phyloP scores from a whole-genome alignment of 768 basidiomycete species.

The Lyophyllum decastes region DNA sequence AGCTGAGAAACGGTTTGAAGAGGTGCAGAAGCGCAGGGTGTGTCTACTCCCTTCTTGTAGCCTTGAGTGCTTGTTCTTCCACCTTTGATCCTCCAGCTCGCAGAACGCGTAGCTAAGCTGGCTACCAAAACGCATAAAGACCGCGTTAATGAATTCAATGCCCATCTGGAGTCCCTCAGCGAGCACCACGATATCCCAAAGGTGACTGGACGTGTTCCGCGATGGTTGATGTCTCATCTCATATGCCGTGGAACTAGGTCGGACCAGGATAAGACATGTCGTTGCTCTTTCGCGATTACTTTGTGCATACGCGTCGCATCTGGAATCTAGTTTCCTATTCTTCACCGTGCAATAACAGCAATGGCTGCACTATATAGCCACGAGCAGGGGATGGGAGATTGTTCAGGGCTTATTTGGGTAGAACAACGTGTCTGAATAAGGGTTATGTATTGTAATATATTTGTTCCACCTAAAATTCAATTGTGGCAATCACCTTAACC shows the following conservation, averaged over 20 bases:
- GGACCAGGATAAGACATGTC: conserved; percentile 73
- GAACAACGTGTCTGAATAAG: conserved; percentile 22
- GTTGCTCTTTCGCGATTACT: conserved; percentile 12
- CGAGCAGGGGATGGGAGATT: neutral
- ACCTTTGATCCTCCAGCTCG: conserved; percentile 49
- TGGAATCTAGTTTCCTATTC: neutral
- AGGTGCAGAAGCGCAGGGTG: conserved; percentile 81
- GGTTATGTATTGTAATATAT: conserved; percentile 49
- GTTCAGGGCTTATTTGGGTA: conserved; percentile 15
- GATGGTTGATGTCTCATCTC: conserved; percentile 6
- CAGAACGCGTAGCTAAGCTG: conserved; percentile 70
- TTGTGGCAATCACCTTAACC: conserved; percentile 34
- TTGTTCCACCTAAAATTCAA: conserved; percentile 46
- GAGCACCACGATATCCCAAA: conserved; percentile 97
- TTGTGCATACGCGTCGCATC: conserved; percentile 4
- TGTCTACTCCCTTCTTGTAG: conserved; percentile 23
- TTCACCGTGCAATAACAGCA: neutral
- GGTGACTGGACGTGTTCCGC: conserved; percentile 39
- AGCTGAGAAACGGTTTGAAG: conserved; percentile 86
- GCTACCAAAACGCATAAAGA: conserved; percentile 92
- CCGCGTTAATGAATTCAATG: conserved; percentile 87
- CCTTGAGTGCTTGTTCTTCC: neutral
- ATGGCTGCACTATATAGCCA: neutral
- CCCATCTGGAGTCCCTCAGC: conserved; percentile 81
- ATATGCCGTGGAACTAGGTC: conserved; percentile 49